Evolutionary conservation across 2,329 filamentous ascomycete genomes (phyloP).

Genomic region (Chaetomiaceae sp.): DNA sequence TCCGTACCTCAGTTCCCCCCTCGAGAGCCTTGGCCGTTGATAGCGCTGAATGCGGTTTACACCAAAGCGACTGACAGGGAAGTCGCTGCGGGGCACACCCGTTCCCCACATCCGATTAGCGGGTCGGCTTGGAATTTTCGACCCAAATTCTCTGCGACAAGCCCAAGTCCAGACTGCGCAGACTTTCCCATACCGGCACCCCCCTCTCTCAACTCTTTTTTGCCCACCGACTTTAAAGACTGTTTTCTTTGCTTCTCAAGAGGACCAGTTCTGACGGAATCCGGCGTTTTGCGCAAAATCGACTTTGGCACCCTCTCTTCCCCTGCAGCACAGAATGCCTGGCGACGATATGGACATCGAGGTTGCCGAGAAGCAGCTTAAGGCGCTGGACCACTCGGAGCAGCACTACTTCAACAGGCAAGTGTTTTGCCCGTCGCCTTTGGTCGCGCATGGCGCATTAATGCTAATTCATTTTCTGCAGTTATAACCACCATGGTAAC

Average conservation of each 20-base stretch:
- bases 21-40: no score
- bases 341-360: slow-evolving; percentile 52
- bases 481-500: slow-evolving; percentile 90
- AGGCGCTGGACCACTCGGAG: slow-evolving; percentile 83
- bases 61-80: not conserved
- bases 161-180: slow-evolving; percentile 12
- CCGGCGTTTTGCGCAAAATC: not conserved
- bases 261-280: not conserved
- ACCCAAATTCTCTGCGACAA: slow-evolving; percentile 24
- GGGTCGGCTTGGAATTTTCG: slow-evolving; percentile 18
- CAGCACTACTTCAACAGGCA: slow-evolving; percentile 99
- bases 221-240: no score
- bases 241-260: not conserved
- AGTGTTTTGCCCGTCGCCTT: not conserved
- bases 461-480: slow-evolving; percentile 41
- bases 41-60: no score
- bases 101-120: slow-evolving; percentile 19
- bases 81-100: slow-evolving; percentile 17
- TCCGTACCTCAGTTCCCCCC: slow-evolving; percentile 1
- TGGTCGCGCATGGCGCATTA: slow-evolving; percentile 4
- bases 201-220: not conserved
- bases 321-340: slow-evolving; percentile 30
- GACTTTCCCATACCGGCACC: not conserved
- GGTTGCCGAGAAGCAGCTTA: slow-evolving; percentile 56
- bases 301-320: not conserved